Base-by-base conservation (phyloP, 1,284 basidiomycete genomes). In the Cystobasidiaceae sp. region DNA sequence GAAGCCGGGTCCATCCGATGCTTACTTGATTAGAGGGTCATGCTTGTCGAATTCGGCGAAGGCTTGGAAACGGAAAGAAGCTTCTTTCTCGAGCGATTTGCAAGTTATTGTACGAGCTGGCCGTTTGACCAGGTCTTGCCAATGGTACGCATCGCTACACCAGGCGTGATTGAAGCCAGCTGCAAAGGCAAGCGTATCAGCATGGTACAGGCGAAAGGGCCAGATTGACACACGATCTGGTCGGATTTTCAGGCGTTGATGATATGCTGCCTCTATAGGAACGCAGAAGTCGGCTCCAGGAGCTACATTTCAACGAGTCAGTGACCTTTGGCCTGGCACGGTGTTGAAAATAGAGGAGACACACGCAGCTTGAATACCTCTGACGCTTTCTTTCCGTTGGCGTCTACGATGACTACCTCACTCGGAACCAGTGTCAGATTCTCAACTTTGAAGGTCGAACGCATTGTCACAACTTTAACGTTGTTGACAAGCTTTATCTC, bases 131-230 rank as follows among this genome's bases (percentile, higher is more conserved):
- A 99, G 80, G 71, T 97, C 93, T 72, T 96, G 91, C 85, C 93
- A 96, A 60, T 88, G 84, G 58, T 96, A 74, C 44, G 75, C 83
- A n/a, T 92, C 85, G 41, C 83, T 79, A 46, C 89, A 93, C 93
- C 93, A 98, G 73, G 85, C 88, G 78, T 93, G 96, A 17, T 93
- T 91, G 73, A 96, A 93, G 27, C 91, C 96, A 75, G 92, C 91
- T 93, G 70, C 7, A 51, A 6, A 43, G 25, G 44, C 57, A 25
- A 33, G 25, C n/a, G 51, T 43, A 39, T 30, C 17, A 13, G 54
- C 27, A 23, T n/a, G n/a, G n/a, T n/a, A 17, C 11, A 23, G 15
- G 19, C 7, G 13, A 30, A n/a, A 55, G 8, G n/a, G 37, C 15
- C 9, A 27, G 15, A 3, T 17, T 0, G 1, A 77, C 89, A 78